Percentiles rank a stretch among this genome's conserved stretches.
Evolutionary conservation across 371 early-diverging fungal species (phyloP).

Genomic region (Lichtheimia hyalospora): DNA sequence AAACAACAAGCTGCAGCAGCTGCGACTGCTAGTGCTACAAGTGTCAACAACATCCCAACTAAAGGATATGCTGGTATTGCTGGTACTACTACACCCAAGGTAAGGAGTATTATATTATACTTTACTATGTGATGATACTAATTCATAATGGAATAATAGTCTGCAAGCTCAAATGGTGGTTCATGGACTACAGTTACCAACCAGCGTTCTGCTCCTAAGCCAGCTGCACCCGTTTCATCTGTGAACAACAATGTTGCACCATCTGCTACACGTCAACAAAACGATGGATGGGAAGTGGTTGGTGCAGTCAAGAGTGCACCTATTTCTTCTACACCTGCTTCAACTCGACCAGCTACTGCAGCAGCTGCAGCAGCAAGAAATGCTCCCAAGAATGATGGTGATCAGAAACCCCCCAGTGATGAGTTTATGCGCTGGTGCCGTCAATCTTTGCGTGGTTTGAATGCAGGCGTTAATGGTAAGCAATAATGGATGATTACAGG

Average conservation of each 20-base stretch:
- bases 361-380: slow-evolving; percentile 19
- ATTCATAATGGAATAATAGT: not conserved
- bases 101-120: slow-evolving; percentile 10
- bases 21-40: slow-evolving; percentile 12
- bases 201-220: slow-evolving; percentile 31
- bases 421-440: slow-evolving; percentile 81
- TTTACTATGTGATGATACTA: not conserved
- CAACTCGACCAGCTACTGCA: slow-evolving; percentile 21
- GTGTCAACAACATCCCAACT: slow-evolving; percentile 10
- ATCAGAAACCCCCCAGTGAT: slow-evolving; percentile 60
- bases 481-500: not conserved
- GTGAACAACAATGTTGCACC: slow-evolving; percentile 10
- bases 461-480: slow-evolving; percentile 61
- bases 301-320: slow-evolving; percentile 17
- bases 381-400: slow-evolving; percentile 18
- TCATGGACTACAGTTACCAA: slow-evolving; percentile 53
- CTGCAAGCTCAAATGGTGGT: slow-evolving; percentile 5
- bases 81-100: slow-evolving; percentile 23
- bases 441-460: slow-evolving; percentile 64
- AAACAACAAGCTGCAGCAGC: slow-evolving; percentile 27
- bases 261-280: slow-evolving; percentile 9
- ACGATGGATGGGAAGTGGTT: slow-evolving; percentile 32
- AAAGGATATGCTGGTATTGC: slow-evolving; percentile 53
- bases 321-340: slow-evolving; percentile 15
- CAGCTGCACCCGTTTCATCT: slow-evolving; percentile 17